phyloP scores from a whole-genome alignment of 371 early-diverging fungal genomes.

The Actinomortierella ambigua region DNA sequence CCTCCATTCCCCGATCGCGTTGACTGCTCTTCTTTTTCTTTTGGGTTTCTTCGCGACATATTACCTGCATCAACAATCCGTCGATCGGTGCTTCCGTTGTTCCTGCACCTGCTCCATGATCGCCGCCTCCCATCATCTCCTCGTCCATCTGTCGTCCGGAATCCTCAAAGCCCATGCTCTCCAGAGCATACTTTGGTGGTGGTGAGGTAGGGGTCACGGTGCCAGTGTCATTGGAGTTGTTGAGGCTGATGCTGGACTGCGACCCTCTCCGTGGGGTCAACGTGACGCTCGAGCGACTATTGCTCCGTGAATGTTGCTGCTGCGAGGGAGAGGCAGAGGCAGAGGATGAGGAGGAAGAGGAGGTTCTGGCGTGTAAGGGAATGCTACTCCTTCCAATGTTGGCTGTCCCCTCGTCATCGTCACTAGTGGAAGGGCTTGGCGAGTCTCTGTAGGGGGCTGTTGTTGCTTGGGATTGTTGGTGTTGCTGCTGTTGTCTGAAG shows the following conservation, averaged over 20 bases:
- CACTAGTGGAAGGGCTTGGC: conserved; percentile 3
- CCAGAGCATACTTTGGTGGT: conserved; percentile 24
- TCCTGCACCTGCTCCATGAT: not conserved
- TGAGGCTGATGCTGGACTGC: not conserved
- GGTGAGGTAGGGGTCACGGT: conserved; percentile 17
- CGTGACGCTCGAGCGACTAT: conserved; percentile 20
- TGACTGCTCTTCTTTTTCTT: not conserved
- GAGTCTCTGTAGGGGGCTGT: conserved; percentile 9
- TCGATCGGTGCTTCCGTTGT: conserved; percentile 9
- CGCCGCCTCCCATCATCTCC: conserved; percentile 13
- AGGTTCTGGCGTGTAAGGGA: not conserved
- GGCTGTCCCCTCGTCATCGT: conserved; percentile 18
- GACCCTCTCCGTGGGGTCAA: conserved; percentile 2
- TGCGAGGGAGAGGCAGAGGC: conserved; percentile 9
- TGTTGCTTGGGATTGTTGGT: conserved; percentile 29
- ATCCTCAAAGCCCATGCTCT: conserved; percentile 25
- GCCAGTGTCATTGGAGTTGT: not conserved
- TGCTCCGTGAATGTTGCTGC: conserved; percentile 9
- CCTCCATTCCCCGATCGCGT: not conserved
- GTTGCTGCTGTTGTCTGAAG: conserved; percentile 13
- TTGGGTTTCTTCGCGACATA: too few relatives aligned
- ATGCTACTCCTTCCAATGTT: conserved; percentile 6
- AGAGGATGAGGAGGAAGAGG: conserved; percentile 6
- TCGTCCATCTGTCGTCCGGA: conserved; percentile 11
- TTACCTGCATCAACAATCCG: conserved; percentile 44